Percentiles rank a stretch among this genome's conserved stretches.
Evolutionary conservation across 2,329 filamentous ascomycete genomes (phyloP).

Genomic region (Colletotrichum echinochloae): DNA sequence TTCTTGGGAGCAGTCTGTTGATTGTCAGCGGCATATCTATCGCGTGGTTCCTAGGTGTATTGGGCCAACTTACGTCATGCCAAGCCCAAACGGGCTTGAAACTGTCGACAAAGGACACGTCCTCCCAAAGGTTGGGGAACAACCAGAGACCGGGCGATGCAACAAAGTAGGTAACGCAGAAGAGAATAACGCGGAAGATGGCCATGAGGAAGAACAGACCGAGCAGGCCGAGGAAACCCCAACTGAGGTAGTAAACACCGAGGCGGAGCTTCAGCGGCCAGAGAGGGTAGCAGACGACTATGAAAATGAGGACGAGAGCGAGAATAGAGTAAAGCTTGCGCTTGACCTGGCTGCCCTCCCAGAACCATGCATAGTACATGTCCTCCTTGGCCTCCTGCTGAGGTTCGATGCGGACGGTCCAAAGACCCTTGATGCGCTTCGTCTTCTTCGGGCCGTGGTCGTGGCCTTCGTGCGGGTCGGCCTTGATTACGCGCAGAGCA

Average conservation of each 20-base stretch:
- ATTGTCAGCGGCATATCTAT: background rate
- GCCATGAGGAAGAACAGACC: constrained; percentile 98
- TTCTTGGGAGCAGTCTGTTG: constrained; percentile 62
- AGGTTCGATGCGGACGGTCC: constrained; percentile 95
- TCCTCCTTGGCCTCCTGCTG: constrained; percentile 91
- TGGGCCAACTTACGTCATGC: constrained; percentile 80
- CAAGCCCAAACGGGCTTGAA: constrained; percentile 97
- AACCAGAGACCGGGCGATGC: constrained; percentile 93
- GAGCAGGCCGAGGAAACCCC: constrained; percentile 89
- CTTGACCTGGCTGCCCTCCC: constrained; percentile 93
- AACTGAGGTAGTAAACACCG: constrained; percentile 97
- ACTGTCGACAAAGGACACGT: constrained; percentile 97
- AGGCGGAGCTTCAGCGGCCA: constrained; percentile 93
- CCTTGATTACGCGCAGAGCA: constrained; percentile 87
- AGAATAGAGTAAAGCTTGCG: constrained; percentile 90
- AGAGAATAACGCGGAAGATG: constrained; percentile 94
- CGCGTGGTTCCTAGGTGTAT: background rate
- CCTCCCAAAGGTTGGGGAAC: constrained; percentile 97
- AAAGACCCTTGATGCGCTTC: constrained; percentile 94
- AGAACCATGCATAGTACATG: constrained; percentile 97
- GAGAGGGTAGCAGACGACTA: constrained; percentile 92
- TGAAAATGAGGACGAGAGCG: constrained; percentile 85
- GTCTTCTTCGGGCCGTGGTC: constrained; percentile 77
- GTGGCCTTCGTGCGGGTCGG: constrained; percentile 82
- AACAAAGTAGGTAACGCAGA: constrained; percentile 90